phyloP scores from a whole-genome alignment of 768 basidiomycete species.

The Lanmaoa pseudosensibilis region DNA sequence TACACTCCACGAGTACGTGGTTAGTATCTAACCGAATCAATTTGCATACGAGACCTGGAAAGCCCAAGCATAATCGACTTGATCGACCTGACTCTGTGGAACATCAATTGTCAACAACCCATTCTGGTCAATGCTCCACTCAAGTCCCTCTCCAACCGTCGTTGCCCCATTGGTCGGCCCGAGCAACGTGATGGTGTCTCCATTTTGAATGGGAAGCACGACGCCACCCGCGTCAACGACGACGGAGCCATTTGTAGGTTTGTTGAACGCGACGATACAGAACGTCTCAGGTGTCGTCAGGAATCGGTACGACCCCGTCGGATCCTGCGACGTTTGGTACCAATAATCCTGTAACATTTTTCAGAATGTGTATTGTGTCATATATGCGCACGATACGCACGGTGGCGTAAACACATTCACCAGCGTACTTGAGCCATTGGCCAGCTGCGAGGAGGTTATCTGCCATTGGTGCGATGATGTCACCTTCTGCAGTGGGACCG shows the following conservation, averaged over 20 bases:
- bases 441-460: slow-evolving; percentile 52
- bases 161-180: slow-evolving; percentile 22
- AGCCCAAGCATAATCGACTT: slow-evolving; percentile 41
- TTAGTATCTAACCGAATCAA: background rate
- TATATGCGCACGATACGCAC: slow-evolving; percentile 30
- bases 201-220: slow-evolving; percentile 42
- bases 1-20: background rate
- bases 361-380: background rate
- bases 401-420: slow-evolving; percentile 53
- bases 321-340: slow-evolving; percentile 46
- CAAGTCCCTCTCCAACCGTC: slow-evolving; percentile 16
- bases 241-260: slow-evolving; percentile 36
- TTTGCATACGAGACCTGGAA: slow-evolving; percentile 38
- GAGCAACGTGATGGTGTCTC: slow-evolving; percentile 44
- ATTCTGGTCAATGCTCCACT: slow-evolving; percentile 32
- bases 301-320: slow-evolving; percentile 41
- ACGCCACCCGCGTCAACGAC: slow-evolving; percentile 35
- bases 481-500: slow-evolving; percentile 56
- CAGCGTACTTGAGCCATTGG: slow-evolving; percentile 49
- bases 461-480: slow-evolving; percentile 49
- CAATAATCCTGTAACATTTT: slow-evolving; percentile 42
- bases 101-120: slow-evolving; percentile 36
- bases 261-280: slow-evolving; percentile 46
- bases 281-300: slow-evolving; percentile 51
- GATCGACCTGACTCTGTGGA: slow-evolving; percentile 22